Conservation (phyloP, 345 rosid species). For the Excoecaria agallocha region DNA sequence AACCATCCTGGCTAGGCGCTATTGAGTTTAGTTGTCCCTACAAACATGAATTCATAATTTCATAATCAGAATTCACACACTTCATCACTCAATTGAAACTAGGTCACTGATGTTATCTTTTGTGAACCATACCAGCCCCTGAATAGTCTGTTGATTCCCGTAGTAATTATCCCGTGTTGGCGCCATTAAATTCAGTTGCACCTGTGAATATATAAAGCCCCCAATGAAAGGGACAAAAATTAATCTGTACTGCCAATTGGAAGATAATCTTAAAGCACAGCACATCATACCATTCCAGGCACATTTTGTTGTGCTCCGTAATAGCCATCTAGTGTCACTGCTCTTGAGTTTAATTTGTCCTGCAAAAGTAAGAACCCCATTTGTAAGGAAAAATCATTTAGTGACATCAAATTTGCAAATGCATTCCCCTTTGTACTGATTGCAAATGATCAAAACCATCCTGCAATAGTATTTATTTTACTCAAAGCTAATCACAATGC, state of each 20-base stretch:
- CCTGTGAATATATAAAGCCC: slow-evolving; percentile 33
- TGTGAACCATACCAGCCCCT: slow-evolving; percentile 47
- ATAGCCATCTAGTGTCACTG: slow-evolving; percentile 48
- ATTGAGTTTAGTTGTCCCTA: slow-evolving; percentile 60
- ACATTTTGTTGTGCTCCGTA: slow-evolving; percentile 48
- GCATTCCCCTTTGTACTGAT: background rate
- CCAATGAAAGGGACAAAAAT: slow-evolving; percentile 3
- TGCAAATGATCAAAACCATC: background rate
- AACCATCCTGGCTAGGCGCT: slow-evolving; percentile 54
- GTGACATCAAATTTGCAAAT: background rate
- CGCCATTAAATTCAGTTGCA: slow-evolving; percentile 60
- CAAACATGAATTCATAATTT: slow-evolving; percentile 15
- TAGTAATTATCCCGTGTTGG: slow-evolving; percentile 54
- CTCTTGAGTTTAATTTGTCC: slow-evolving; percentile 52
- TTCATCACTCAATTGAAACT: background rate
- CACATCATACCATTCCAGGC: slow-evolving; percentile 46
- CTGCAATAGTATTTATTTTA: background rate
- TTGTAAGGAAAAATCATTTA: background rate
- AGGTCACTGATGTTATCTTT: background rate
- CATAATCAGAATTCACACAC: background rate
- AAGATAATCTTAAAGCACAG: background rate
- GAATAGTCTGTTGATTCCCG: slow-evolving; percentile 50
- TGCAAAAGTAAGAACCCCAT: slow-evolving; percentile 20
- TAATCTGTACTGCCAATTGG: background rate
- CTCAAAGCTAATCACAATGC: background rate